Evolutionary conservation across 129 eudicot genomes (phyloP).

Genomic region (Centrapalus pauciflorus): DNA sequence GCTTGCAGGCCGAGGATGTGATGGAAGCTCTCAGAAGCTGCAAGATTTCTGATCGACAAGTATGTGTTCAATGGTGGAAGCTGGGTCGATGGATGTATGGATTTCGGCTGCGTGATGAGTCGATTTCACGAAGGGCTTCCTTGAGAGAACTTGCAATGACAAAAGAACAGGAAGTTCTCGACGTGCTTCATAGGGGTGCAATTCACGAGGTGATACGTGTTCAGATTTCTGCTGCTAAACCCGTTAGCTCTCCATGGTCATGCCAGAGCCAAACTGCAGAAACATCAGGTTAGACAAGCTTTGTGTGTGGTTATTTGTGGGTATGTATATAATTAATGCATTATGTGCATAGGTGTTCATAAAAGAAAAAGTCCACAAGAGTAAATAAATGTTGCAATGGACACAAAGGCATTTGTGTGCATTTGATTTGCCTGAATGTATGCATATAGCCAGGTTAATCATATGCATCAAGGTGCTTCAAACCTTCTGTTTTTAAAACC

Average conservation of each 20-base stretch:
- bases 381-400: too few relatives aligned
- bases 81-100: conserved; percentile 83
- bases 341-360: conserved; percentile 19
- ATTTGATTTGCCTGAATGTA: conserved; percentile 17
- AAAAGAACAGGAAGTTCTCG: conserved; percentile 64
- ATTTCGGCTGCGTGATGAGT: conserved; percentile 70
- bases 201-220: conserved; percentile 86
- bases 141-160: conserved; percentile 55
- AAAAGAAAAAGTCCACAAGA: conserved; percentile 6
- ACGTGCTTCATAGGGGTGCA: conserved; percentile 84
- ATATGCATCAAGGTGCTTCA: not conserved
- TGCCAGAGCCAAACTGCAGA: conserved; percentile 30
- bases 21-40: conserved; percentile 42
- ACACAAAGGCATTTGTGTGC: conserved; percentile 10
- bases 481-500: not conserved
- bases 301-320: not conserved
- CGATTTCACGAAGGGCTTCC: conserved; percentile 43
- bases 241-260: conserved; percentile 49
- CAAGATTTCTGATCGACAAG: conserved; percentile 60
- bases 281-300: conserved; percentile 18
- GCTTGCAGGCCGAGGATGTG: conserved; percentile 43
- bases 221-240: conserved; percentile 63
- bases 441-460: conserved; percentile 16
- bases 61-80: conserved; percentile 88
- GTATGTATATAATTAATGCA: not conserved